A percentile compares a stretch with the other conserved stretches of the same genome.
phyloP scores from a whole-genome alignment of 2,329 filamentous ascomycete genomes.

The Dissoconium aciculare region DNA sequence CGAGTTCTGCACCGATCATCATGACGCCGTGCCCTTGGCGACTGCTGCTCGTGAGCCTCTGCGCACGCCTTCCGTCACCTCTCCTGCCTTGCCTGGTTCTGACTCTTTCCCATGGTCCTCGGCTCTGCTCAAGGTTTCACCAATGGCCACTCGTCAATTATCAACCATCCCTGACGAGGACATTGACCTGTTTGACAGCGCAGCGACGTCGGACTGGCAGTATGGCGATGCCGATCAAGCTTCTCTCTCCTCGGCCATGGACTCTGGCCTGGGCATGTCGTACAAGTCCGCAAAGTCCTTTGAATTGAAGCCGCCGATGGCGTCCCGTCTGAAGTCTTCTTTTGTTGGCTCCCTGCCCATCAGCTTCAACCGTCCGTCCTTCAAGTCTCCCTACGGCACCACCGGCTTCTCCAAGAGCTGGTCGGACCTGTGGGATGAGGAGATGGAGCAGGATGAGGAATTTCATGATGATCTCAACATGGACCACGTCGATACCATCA shows the following conservation, averaged over 20 bases:
- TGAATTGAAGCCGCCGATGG: slow-evolving; percentile 20
- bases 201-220: slow-evolving; percentile 53
- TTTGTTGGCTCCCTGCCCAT: slow-evolving; percentile 55
- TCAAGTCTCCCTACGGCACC: slow-evolving; percentile 31
- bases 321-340: slow-evolving; percentile 58
- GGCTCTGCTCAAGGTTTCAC: slow-evolving; percentile 62
- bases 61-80: slow-evolving; percentile 87
- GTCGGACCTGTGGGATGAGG: slow-evolving; percentile 97
- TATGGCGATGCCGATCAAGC: slow-evolving; percentile 63
- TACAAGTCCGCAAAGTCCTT: slow-evolving; percentile 52
- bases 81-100: slow-evolving; percentile 56
- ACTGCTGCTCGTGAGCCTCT: slow-evolving; percentile 84
- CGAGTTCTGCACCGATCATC: slow-evolving; percentile 71
- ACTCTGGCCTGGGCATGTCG: slow-evolving; percentile 67
- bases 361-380: slow-evolving; percentile 41
- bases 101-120: slow-evolving; percentile 93
- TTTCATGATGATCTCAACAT: slow-evolving; percentile 21
- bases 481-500: slow-evolving; percentile 25
- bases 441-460: slow-evolving; percentile 46
- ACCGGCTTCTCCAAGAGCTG: slow-evolving; percentile 82
- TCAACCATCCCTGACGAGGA: slow-evolving; percentile 69
- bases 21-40: slow-evolving; percentile 54
- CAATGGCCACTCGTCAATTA: slow-evolving; percentile 61
- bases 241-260: slow-evolving; percentile 68
- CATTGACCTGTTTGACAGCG: slow-evolving; percentile 75